Percentiles rank a stretch among this genome's conserved stretches.
These are phyloP conservation scores for Lachancea quebecensis DNA, from an alignment of 805 yeast species.

Conservation along the genomic window DNA sequence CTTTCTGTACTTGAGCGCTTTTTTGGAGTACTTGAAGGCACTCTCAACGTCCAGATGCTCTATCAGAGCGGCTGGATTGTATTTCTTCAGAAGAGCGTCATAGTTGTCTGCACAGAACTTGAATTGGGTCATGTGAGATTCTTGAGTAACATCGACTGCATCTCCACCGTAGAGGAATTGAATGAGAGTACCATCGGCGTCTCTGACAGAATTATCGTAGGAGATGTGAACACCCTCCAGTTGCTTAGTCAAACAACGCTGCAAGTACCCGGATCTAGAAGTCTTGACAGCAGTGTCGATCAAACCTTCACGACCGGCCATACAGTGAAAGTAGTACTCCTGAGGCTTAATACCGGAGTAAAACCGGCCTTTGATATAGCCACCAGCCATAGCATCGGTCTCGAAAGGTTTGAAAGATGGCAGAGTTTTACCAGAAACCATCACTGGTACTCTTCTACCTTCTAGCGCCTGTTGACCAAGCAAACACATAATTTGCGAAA, in stretches of 20 bases:
- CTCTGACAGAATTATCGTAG: slow-evolving; percentile 93
- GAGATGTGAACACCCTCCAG: slow-evolving; percentile 93
- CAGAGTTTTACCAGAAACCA: slow-evolving; percentile 96
- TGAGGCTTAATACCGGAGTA: slow-evolving; percentile 97
- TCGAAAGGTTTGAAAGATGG: slow-evolving; percentile 96
- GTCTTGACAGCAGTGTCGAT: slow-evolving; percentile 99
- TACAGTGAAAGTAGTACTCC: slow-evolving; percentile 98
- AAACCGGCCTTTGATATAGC: slow-evolving; percentile 93
- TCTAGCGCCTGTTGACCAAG: slow-evolving; percentile 98
- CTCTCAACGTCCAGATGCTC: slow-evolving; percentile 77
- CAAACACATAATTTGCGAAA: slow-evolving; percentile 98
- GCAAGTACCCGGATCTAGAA: slow-evolving; percentile 95
- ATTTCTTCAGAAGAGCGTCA: slow-evolving; percentile 76
- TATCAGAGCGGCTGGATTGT: slow-evolving; percentile 68
- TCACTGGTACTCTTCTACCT: slow-evolving; percentile 98
- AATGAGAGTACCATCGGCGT: slow-evolving; percentile 86
- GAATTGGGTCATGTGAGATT: slow-evolving; percentile 89
- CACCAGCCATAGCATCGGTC: slow-evolving; percentile 98
- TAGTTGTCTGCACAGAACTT: slow-evolving; percentile 89
- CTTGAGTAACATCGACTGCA: slow-evolving; percentile 87
- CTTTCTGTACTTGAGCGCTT: slow-evolving; percentile 62
- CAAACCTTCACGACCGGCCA: slow-evolving; percentile 99
- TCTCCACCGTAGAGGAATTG: slow-evolving; percentile 98
- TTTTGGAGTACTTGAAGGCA: slow-evolving; percentile 76
- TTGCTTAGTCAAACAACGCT: slow-evolving; percentile 96